Evolutionary conservation across 169 alveolate species (phyloP).

Genomic region (Eimeria maxima): DNA sequence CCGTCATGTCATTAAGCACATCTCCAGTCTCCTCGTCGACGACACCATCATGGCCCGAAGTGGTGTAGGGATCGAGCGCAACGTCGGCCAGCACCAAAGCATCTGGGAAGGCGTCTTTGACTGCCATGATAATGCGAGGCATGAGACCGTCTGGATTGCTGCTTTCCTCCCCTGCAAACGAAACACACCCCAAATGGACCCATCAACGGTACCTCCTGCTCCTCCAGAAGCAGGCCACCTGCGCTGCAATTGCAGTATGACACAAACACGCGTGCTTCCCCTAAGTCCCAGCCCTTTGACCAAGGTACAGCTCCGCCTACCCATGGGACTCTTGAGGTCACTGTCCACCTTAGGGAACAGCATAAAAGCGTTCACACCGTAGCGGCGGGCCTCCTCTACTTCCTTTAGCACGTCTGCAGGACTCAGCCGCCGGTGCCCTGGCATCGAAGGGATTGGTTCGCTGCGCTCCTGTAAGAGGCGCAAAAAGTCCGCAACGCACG

Average conservation of each 20-base stretch:
- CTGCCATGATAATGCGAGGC: constrained; percentile 84
- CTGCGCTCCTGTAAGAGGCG: constrained; percentile 80
- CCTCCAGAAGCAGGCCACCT: not conserved
- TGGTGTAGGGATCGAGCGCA: constrained; percentile 88
- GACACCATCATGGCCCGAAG: constrained; percentile 89
- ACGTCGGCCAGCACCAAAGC: constrained; percentile 86
- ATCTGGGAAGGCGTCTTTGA: constrained; percentile 86
- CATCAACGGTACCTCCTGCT: not conserved
- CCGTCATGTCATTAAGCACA: constrained; percentile 87
- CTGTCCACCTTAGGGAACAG: constrained; percentile 87
- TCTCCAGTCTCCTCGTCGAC: constrained; percentile 85
- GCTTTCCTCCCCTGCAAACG: constrained; percentile 84
- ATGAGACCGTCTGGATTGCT: constrained; percentile 86
- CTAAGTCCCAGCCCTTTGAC: constrained; percentile 13
- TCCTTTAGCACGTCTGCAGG: constrained; percentile 85
- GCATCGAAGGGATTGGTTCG: constrained; percentile 85
- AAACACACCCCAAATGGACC: constrained; percentile 6
- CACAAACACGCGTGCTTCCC: not conserved
- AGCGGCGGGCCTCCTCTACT: constrained; percentile 85
- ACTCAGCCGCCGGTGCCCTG: constrained; percentile 85
- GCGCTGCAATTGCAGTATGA: not conserved
- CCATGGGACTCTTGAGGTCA: constrained; percentile 84
- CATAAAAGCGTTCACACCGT: constrained; percentile 87
- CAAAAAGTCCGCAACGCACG: not conserved
- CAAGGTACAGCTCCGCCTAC: constrained; percentile 18